Percentiles rank a stretch among this genome's conserved stretches.
Conservation (phyloP, 495 filamentous ascomycete species). For the Penicillium waksmanii region DNA sequence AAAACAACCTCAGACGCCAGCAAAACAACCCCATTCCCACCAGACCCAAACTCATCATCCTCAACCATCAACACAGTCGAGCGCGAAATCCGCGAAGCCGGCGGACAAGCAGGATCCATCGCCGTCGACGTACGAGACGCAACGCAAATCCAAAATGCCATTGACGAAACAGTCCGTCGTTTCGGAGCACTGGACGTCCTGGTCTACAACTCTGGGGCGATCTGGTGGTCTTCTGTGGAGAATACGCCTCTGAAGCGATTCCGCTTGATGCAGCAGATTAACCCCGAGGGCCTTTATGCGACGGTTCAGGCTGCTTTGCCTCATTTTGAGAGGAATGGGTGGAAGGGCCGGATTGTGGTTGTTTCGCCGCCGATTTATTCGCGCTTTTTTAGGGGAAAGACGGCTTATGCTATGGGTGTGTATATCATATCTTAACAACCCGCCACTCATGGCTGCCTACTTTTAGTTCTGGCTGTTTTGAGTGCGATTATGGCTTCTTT, state of each 20-base stretch:
- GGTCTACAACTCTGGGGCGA: constrained; percentile 84
- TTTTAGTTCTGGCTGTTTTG: no score
- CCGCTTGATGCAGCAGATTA: constrained; percentile 80
- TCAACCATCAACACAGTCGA: constrained; percentile 86
- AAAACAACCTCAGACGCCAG: constrained; percentile 72
- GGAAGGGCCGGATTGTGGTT: constrained; percentile 71
- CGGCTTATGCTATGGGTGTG: constrained; percentile 78
- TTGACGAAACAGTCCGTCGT: constrained; percentile 62
- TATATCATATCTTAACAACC: not conserved
- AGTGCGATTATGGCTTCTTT: no score
- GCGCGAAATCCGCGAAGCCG: constrained; percentile 72
- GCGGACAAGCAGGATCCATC: constrained; percentile 67
- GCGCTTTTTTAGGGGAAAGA: constrained; percentile 84
- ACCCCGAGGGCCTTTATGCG: constrained; percentile 69
- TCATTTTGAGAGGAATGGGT: constrained; percentile 54
- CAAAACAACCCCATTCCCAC: constrained; percentile 65
- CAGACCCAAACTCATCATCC: constrained; percentile 75
- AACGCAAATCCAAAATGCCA: constrained; percentile 62
- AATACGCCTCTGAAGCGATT: constrained; percentile 78
- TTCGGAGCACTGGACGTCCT: constrained; percentile 71
- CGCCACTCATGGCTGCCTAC: no score
- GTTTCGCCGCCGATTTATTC: constrained; percentile 86
- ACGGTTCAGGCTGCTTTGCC: constrained; percentile 69
- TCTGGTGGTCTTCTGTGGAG: constrained; percentile 81
- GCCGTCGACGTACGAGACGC: constrained; percentile 71